A percentile compares a stretch with the other conserved stretches of the same genome.
These are phyloP conservation scores for Kurtzmaniella natalensis DNA, from an alignment of 1,139 yeast species.

Conservation along the genomic window DNA sequence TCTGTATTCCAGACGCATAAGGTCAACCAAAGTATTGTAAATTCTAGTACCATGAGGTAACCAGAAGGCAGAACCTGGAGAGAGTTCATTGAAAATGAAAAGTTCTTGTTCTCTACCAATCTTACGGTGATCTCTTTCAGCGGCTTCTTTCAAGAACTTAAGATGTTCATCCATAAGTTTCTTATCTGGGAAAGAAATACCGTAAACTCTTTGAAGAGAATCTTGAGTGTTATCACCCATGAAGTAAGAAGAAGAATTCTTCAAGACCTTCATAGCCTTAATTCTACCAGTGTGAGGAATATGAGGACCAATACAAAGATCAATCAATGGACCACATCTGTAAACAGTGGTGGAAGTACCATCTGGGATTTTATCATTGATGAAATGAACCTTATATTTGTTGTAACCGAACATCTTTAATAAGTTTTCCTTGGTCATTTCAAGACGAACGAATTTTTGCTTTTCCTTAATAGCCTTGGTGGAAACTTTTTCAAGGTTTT, in stretches of 20 bases:
- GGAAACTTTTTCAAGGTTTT: conserved; percentile 80
- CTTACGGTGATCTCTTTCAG: conserved; percentile 95
- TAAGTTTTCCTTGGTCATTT: conserved; percentile 85
- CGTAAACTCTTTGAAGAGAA: conserved; percentile 95
- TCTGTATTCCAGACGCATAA: conserved; percentile 78
- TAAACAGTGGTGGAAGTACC: conserved; percentile 95
- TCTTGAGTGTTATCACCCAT: conserved; percentile 91
- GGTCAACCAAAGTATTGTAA: conserved; percentile 75
- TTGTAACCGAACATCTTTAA: conserved; percentile 93
- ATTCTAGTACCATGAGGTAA: conserved; percentile 97
- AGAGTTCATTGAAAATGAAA: conserved; percentile 90
- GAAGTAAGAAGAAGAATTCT: conserved; percentile 95
- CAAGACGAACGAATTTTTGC: conserved; percentile 93
- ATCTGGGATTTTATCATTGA: conserved; percentile 87
- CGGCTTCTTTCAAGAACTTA: conserved; percentile 94
- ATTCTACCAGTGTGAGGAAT: conserved; percentile 97
- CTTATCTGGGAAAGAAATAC: conserved; percentile 98
- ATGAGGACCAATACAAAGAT: conserved; percentile 97
- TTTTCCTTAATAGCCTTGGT: conserved; percentile 92
- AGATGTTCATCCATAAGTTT: conserved; percentile 93
- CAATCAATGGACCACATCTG: conserved; percentile 97
- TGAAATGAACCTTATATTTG: conserved; percentile 89
- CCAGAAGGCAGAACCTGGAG: conserved; percentile 98
- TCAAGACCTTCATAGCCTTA: conserved; percentile 89
- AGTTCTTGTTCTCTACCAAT: conserved; percentile 96